Evolutionary conservation across 345 rosid genomes (phyloP), one percentile per base, ranked within the genome.

Genomic region (Eucalyptus viminalis): DNA sequence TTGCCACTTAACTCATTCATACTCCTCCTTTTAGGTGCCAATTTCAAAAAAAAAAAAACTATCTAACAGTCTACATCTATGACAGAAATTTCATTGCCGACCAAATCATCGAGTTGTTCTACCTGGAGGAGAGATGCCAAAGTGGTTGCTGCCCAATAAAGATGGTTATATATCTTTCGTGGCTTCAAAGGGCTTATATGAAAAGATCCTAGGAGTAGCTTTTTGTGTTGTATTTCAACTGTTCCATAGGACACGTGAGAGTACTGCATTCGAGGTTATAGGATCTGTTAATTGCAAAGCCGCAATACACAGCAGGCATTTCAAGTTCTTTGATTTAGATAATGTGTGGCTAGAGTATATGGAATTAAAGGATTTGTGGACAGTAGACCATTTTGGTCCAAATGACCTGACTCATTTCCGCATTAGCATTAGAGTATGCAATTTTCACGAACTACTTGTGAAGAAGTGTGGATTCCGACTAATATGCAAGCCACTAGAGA

Each of bases 211-310:
- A 56, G 29, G 62, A 54, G 54, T 51, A 51, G 54, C 21, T 51
- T 6, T 51, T 0, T 51, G 54, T 51, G 58, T 54, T 19, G 58
- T 21, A 54, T 54, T 54, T 54, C 58, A 54, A 54, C 2, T 50
- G 6, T 0, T 2, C n/a, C n/a, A 15, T 15, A 3, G 8, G 4
- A 0, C 2, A 16, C 0, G 0, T 16, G 4, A 50, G 0, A 0
- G 5, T 8, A 1, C 1, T 1, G 1, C 0, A 19, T 53, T 53
- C 0, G 58, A 53, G 11, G 11, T 53, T 21, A 17, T 53, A 53
- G 58, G 25, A 53, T 17, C 5, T 53, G 25, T 54, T 21, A 21
- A 58, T 58, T 58, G 65, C 29, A 58, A 58, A 58, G 11, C 0
- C 5, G 3, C 25, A 54, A 54, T 8, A 54, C 60, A 54, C 11